Conservation (phyloP, 2,329 filamentous ascomycete species). For the Colletotrichum sp. region DNA sequence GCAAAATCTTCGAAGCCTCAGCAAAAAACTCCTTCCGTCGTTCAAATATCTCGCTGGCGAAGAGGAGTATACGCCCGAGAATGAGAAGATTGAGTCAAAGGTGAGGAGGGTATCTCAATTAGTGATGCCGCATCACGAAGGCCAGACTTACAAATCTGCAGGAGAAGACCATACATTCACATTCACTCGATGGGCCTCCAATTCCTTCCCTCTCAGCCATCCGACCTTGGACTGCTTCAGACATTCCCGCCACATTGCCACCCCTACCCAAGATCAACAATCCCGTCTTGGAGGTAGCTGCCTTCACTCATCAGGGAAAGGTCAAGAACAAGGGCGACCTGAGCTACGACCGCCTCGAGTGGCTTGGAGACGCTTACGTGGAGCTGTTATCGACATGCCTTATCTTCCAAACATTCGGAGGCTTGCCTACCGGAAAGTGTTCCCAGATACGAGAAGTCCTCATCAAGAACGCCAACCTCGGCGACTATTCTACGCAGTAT, state of each 20-base stretch:
- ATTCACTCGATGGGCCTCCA: background rate
- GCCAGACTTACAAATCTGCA: background rate
- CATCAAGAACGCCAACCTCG: slow-evolving; percentile 80
- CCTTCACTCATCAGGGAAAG: slow-evolving; percentile 69
- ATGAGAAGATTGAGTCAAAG: background rate
- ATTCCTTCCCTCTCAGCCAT: slow-evolving; percentile 24
- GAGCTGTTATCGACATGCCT: slow-evolving; percentile 77
- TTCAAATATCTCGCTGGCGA: slow-evolving; percentile 23
- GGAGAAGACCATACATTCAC: background rate
- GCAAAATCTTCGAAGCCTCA: slow-evolving; percentile 16
- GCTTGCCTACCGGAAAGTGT: slow-evolving; percentile 69
- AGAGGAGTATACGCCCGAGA: background rate
- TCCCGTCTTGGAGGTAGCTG: slow-evolving; percentile 60
- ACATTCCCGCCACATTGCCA: slow-evolving; percentile 54
- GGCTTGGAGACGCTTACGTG: slow-evolving; percentile 86
- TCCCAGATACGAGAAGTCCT: slow-evolving; percentile 79
- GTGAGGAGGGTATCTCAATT: background rate
- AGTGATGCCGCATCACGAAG: too few relatives aligned
- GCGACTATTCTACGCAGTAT: slow-evolving; percentile 72
- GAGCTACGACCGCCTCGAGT: slow-evolving; percentile 84
- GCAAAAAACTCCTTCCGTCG: slow-evolving; percentile 30
- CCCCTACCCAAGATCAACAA: slow-evolving; percentile 67
- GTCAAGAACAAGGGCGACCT: slow-evolving; percentile 37
- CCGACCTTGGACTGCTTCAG: slow-evolving; percentile 54
- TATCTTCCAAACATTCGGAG: slow-evolving; percentile 74